Percentiles rank a stretch among this genome's conserved stretches.
Conservation (phyloP, 2,329 filamentous ascomycete species). For the Monosporascus sp. region DNA sequence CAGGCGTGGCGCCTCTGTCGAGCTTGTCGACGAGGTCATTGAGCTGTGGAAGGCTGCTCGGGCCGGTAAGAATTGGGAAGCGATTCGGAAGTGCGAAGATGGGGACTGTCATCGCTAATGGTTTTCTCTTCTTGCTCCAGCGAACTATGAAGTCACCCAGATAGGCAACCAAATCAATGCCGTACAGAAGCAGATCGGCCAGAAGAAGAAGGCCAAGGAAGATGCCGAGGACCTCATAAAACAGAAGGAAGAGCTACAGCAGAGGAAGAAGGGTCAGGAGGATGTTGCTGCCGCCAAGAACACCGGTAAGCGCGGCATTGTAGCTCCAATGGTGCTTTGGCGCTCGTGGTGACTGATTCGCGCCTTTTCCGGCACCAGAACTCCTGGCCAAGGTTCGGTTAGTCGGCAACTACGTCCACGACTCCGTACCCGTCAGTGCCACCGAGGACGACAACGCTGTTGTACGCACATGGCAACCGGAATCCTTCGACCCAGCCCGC, state of each 20-base stretch:
- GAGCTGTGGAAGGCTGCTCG: constrained; percentile 63
- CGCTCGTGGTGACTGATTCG: too few species aligned
- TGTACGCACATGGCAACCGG: constrained; percentile 74
- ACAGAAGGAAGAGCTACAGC: constrained; percentile 59
- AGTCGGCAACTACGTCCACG: constrained; percentile 89
- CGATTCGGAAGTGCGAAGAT: too few species aligned
- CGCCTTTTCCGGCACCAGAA: too few species aligned
- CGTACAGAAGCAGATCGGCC: constrained; percentile 82
- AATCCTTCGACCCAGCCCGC: constrained; percentile 61
- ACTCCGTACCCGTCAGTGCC: constrained; percentile 44
- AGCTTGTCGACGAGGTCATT: constrained; percentile 88
- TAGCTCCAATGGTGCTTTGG: too few species aligned
- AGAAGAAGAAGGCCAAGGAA: constrained; percentile 94
- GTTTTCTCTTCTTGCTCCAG: constrained; percentile 28
- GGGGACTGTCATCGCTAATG: constrained; percentile 2
- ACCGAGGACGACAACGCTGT: constrained; percentile 72
- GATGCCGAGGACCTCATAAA: constrained; percentile 74
- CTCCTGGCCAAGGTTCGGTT: constrained; percentile 62
- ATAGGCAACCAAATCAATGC: constrained; percentile 82
- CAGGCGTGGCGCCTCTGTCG: constrained; percentile 72
- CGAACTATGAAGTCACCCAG: constrained; percentile 74
- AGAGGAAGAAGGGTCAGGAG: constrained; percentile 81
- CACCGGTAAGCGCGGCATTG: too few species aligned
- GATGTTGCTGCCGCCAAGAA: constrained; percentile 69
- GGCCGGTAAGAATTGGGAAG: background rate